Evolutionary conservation across 2,329 filamentous ascomycete genomes (phyloP), one percentile per base, ranked within the genome.

Genomic region (Cordyceps javanica): DNA sequence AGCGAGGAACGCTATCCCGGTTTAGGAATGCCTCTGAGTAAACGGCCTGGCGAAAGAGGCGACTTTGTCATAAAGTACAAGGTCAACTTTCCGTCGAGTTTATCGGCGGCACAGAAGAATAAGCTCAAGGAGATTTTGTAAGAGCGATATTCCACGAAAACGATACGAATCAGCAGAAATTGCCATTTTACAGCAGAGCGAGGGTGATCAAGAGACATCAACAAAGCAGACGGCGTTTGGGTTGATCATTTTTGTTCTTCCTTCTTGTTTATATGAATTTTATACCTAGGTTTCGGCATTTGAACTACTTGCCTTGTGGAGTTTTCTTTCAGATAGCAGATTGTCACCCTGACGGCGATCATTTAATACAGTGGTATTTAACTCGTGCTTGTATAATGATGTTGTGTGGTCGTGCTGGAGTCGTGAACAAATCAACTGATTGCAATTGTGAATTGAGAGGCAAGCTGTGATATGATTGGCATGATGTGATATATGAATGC

Each of bases 21-120:
- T 5, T 79, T 90, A n/a, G 94, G 94, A 59, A 97, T 99, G 94
- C 91, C 92, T 38, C 86, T 94, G 67, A 90, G 90, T 60, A 97
- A 96, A 81, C 93, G 91, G 70, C 90, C 90, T 0, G 84, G 77
- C 59, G 82, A 91, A 66, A 83, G 93, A 58, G 94, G 94, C 25
- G 91, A 96, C 69, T 90, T 99, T 63, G 76, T 97, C 59, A 82
- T 99, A 60, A 89, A 86, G 60, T 92, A 96, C 67, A 94, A 94
- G 68, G 92, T 99, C 71, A 92, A 90, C 69, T 97, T 96, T 77
- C 94, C 94, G 0, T 86, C 85, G 3, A 86, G 74, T 41, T 73
- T 99, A 72, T 93, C 90, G 4, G 58, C 81, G 8, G 76, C 81
- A 5, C 93, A 97, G 75, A 97, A 96, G 79, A 77, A 85, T 62